A percentile compares a stretch with the other conserved stretches of the same genome.
These are phyloP conservation scores for Carex pumila DNA, from an alignment of 176 grass and related monocot genomes.

Conservation along the genomic window DNA sequence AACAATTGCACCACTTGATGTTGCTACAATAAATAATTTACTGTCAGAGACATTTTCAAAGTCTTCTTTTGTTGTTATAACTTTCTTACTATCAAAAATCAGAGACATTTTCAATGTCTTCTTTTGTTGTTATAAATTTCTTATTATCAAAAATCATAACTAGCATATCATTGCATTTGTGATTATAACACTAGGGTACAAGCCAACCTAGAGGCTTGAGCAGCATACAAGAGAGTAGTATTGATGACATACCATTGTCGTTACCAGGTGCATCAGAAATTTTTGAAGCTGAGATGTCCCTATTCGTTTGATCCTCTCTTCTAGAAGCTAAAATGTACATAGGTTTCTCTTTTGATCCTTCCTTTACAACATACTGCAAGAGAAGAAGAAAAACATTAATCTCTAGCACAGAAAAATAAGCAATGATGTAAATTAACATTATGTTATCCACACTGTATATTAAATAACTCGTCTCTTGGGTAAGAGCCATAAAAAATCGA, in stretches of 20 bases:
- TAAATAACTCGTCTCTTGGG: not conserved
- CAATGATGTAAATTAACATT: not conserved
- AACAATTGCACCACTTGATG: constrained; percentile 33
- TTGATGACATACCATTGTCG: constrained; percentile 6
- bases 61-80: not conserved
- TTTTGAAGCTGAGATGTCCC: constrained; percentile 25
- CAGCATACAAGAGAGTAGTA: not conserved
- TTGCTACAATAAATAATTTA: constrained; percentile 30
- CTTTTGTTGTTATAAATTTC: not conserved
- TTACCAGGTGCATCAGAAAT: not conserved
- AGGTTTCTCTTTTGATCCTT: constrained; percentile 68
- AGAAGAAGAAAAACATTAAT: constrained; percentile 14
- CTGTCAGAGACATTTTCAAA: not conserved
- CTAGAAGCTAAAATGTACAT: constrained; percentile 73
- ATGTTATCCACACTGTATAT: not conserved
- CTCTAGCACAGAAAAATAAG: not conserved
- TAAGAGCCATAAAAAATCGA: not conserved
- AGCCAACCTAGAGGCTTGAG: not conserved
- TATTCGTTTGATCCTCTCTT: constrained; percentile 54
- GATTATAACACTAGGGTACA: not conserved
- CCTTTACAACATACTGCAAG: constrained; percentile 67
- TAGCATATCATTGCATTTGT: not conserved
- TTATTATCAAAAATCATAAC: not conserved
- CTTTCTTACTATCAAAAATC: not conserved
- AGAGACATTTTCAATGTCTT: not conserved